Conservation (phyloP, 805 yeast genomes). For the Starmerella gropengiesseri region DNA sequence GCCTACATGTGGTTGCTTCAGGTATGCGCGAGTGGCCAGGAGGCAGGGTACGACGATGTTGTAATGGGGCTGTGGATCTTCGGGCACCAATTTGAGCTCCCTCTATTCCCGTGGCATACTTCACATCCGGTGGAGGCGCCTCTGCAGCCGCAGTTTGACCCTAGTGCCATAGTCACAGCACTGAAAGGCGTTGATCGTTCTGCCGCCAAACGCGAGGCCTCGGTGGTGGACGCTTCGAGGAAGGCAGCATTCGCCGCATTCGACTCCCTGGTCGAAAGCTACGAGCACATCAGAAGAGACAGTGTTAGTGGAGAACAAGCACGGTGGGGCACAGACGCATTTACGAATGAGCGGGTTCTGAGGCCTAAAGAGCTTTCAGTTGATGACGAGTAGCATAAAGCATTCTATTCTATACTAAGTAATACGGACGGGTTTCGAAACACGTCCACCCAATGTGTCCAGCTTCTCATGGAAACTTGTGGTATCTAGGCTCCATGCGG, state of each 20-base stretch:
- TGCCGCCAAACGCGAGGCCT: neutral
- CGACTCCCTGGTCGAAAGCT: neutral
- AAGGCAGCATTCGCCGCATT: neutral
- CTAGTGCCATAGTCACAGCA: neutral
- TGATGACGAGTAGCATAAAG: neutral
- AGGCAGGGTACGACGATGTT: neutral
- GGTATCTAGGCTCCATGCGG: too few relatives aligned
- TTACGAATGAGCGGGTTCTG: neutral
- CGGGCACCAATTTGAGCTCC: neutral
- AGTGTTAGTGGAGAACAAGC: neutral
- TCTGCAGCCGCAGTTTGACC: neutral
- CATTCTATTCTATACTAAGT: too few relatives aligned
- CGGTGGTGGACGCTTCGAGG: neutral
- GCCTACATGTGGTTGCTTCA: conserved; percentile 4
- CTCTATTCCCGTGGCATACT: neutral
- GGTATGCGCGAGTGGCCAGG: neutral
- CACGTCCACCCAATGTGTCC: too few relatives aligned
- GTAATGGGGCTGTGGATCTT: neutral
- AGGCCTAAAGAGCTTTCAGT: neutral
- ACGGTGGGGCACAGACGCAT: neutral
- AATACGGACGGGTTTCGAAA: too few relatives aligned
- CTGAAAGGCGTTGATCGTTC: neutral
- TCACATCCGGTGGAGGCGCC: neutral
- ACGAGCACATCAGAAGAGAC: neutral
- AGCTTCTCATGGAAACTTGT: too few relatives aligned